Base-by-base conservation (phyloP, 306 rosid genomes). In the Boehmeria nivea region DNA sequence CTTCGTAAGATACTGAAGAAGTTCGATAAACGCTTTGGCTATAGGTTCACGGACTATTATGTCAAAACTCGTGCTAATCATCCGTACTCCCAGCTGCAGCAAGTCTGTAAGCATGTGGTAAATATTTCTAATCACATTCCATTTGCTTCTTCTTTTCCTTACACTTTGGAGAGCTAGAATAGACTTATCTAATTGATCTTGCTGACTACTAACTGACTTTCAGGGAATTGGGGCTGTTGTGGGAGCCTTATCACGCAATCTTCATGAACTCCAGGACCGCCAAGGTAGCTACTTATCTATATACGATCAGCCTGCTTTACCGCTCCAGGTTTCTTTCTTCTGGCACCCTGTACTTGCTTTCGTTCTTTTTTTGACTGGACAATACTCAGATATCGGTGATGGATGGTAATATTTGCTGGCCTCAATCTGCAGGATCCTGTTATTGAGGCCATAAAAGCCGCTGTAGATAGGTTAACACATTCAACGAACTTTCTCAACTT, bases 51-150 rank as follows among this genome's bases (percentile, higher is more conserved):
- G 7, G 86, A 93, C 62, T 83, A 87, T 72, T 93, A 87, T 59
- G 95, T 93, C 63, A 81, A 83, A 73, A 93, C 99, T 44, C 95
- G 99, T 21, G 95, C 99, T 44, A 93, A 93, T 75, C 99, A 93
- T 76, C 99, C 99, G 16, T 93, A 85, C 75, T 93, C 99, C 22
- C 99, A 87, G 76, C 83, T 93, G 69, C 99, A 93, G 69, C 96
- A 93, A 93, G 99, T 93, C 65, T 93, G 82, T 79, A 93, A 93
- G 78, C 99, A 93, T 75, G 99, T 87, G 96, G 99, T 91, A 87
- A 40, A 80, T 68, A 54, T 78, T 58, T 69, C 59, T 58, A 54
- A 20, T 75, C 71, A 28, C 62, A 69, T 34, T 33, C 50, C 36
- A 31, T 31, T 2, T 31, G 9, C 36, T 31, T 31, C 36, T 31